Conservation (phyloP, 106 monocot genomes). For the Dendrobium chrysotoxum region DNA sequence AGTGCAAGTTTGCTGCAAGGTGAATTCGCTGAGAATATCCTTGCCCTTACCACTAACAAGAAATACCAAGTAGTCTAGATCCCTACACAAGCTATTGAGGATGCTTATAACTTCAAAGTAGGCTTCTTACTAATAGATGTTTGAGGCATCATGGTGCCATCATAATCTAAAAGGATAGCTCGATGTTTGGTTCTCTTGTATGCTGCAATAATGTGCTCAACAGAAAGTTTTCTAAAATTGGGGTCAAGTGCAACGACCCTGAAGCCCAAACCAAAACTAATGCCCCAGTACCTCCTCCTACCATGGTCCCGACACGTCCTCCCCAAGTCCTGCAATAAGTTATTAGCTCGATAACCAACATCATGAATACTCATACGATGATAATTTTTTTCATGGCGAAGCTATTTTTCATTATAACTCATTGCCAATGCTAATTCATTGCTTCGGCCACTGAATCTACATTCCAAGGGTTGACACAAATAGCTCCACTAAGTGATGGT, state of each 20-base stretch:
- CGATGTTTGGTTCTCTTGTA: slow-evolving; percentile 25
- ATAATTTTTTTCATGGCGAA: slow-evolving; percentile 63
- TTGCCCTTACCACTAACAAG: slow-evolving; percentile 44
- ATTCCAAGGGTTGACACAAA: slow-evolving; percentile 56
- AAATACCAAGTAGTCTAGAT: slow-evolving; percentile 34
- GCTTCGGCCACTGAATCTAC: slow-evolving; percentile 37
- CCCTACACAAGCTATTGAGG: slow-evolving; percentile 32
- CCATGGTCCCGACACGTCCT: slow-evolving; percentile 46
- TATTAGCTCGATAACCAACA: slow-evolving; percentile 44
- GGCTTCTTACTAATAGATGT: slow-evolving; percentile 26
- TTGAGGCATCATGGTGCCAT: slow-evolving; percentile 43
- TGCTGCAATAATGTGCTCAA: slow-evolving; percentile 12
- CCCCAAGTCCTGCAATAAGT: slow-evolving; percentile 41
- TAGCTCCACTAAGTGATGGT: no score
- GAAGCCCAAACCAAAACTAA: slow-evolving; percentile 51
- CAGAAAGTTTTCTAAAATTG: slow-evolving; percentile 35
- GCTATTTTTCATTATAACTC: slow-evolving; percentile 26
- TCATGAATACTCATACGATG: slow-evolving; percentile 43
- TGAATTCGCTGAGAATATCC: no score
- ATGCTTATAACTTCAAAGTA: slow-evolving; percentile 20
- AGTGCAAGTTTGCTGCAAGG: slow-evolving; percentile 26
- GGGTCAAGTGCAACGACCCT: slow-evolving; percentile 39
- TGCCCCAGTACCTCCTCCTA: slow-evolving; percentile 33
- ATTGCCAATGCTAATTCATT: slow-evolving; percentile 25
- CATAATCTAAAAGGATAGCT: slow-evolving; percentile 45